These are phyloP conservation scores for Cladophialophora exuberans DNA, from an alignment of 2,329 filamentous ascomycete genomes.

Conservation along the genomic window DNA sequence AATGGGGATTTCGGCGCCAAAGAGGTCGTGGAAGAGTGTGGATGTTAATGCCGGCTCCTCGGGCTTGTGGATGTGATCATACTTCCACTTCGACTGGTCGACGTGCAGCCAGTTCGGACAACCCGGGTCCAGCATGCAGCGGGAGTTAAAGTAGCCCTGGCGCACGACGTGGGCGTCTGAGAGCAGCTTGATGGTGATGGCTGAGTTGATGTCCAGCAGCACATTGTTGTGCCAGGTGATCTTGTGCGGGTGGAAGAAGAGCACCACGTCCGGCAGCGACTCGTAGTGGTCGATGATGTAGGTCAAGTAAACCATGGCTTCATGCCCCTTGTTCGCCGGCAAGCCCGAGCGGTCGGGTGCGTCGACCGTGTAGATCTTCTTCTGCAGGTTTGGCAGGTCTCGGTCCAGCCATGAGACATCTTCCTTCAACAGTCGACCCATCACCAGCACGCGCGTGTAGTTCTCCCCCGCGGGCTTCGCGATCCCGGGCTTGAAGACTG, in stretches of 20 bases:
- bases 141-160: slow-evolving; percentile 63
- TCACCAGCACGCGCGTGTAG: slow-evolving; percentile 59
- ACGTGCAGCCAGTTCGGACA: slow-evolving; percentile 62
- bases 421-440: slow-evolving; percentile 41
- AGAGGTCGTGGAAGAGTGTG: slow-evolving; percentile 50
- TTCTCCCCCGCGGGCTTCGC: slow-evolving; percentile 52
- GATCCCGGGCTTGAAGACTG: slow-evolving; percentile 40
- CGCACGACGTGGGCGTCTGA: slow-evolving; percentile 55
- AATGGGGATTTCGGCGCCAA: slow-evolving; percentile 38
- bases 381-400: slow-evolving; percentile 42
- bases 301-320: slow-evolving; percentile 65
- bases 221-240: slow-evolving; percentile 64
- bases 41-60: slow-evolving; percentile 51
- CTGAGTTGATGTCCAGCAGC: slow-evolving; percentile 54
- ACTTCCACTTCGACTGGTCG: slow-evolving; percentile 42
- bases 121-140: slow-evolving; percentile 61
- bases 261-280: slow-evolving; percentile 59
- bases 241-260: slow-evolving; percentile 64
- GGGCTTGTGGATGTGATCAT: slow-evolving; percentile 46
- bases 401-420: slow-evolving; percentile 50
- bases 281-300: slow-evolving; percentile 68
- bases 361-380: slow-evolving; percentile 26
- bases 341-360: slow-evolving; percentile 32
- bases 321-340: slow-evolving; percentile 62
- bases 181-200: slow-evolving; percentile 54